Evolutionary conservation across 352 stramenopile species (phyloP).

Genomic region (Phytophthora colocasiae): DNA sequence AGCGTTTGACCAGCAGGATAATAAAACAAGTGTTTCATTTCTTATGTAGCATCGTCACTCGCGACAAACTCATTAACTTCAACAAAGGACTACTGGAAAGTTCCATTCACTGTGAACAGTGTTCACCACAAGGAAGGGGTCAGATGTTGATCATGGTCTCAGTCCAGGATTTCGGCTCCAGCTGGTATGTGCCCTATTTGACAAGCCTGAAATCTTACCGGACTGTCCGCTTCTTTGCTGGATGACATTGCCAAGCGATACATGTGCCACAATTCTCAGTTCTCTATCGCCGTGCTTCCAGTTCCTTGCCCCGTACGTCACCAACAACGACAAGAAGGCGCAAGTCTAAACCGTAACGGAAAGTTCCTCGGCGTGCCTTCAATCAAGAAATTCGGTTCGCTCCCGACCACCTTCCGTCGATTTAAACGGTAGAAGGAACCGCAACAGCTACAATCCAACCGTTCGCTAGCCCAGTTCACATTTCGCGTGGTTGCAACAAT

Average conservation of each 20-base stretch:
- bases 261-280: neutral
- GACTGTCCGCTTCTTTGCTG: neutral
- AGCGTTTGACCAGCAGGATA: too few relatives aligned
- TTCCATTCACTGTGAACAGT: neutral
- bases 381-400: slow-evolving; percentile 14
- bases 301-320: neutral
- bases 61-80: too few relatives aligned
- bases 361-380: slow-evolving; percentile 14
- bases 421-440: slow-evolving; percentile 17
- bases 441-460: neutral
- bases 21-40: too few relatives aligned
- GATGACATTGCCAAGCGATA: neutral
- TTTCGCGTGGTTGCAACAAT: slow-evolving; percentile 17
- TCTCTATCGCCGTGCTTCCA: slow-evolving; percentile 8
- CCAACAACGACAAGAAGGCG: slow-evolving; percentile 6
- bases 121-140: slow-evolving; percentile 9
- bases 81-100: neutral
- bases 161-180: slow-evolving; percentile 5
- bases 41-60: too few relatives aligned
- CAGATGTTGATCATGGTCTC: slow-evolving; percentile 6
- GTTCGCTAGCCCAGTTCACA: slow-evolving; percentile 9
- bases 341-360: slow-evolving; percentile 18
- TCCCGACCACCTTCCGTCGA: slow-evolving; percentile 14
- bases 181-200: slow-evolving; percentile 20
- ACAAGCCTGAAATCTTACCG: slow-evolving; percentile 25